Evolutionary conservation across 2,329 filamentous ascomycete species (phyloP).

Genomic region (Periconia sp.): DNA sequence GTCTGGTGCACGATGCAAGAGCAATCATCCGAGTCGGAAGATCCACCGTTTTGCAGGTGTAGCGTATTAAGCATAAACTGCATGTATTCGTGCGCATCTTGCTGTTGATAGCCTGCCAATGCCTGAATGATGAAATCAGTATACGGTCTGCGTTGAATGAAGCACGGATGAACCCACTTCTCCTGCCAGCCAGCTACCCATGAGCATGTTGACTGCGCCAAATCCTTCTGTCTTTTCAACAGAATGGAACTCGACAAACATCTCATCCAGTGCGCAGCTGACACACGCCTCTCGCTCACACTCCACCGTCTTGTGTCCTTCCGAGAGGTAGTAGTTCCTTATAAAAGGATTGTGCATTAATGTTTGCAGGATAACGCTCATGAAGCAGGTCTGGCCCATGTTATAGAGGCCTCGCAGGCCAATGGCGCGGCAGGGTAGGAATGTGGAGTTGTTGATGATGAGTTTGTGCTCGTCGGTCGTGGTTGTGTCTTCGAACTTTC

Average conservation of each 20-base stretch:
- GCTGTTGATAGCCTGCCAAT: conserved; percentile 84
- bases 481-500: conserved; percentile 71
- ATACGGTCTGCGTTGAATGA: background rate
- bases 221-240: conserved; percentile 84
- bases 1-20: conserved; percentile 91
- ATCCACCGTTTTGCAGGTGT: conserved; percentile 73
- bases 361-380: conserved; percentile 92
- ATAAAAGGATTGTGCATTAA: conserved; percentile 92
- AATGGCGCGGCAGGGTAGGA: conserved; percentile 80
- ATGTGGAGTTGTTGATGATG: conserved; percentile 75
- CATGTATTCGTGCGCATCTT: conserved; percentile 97
- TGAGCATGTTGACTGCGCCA: conserved; percentile 84
- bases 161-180: conserved; percentile 52
- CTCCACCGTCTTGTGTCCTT: conserved; percentile 78
- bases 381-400: conserved; percentile 97
- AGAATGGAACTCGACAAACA: conserved; percentile 66
- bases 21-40: conserved; percentile 55
- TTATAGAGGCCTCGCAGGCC: conserved; percentile 94
- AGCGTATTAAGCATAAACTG: conserved; percentile 92
- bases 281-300: conserved; percentile 64
- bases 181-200: conserved; percentile 87
- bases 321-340: conserved; percentile 86
- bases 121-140: conserved; percentile 23
- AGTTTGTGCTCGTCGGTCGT: conserved; percentile 70
- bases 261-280: conserved; percentile 63